Percentiles rank a stretch among this genome's conserved stretches.
phyloP scores from a whole-genome alignment of 2,329 filamentous ascomycete genomes.

The Apiospora aurea region DNA sequence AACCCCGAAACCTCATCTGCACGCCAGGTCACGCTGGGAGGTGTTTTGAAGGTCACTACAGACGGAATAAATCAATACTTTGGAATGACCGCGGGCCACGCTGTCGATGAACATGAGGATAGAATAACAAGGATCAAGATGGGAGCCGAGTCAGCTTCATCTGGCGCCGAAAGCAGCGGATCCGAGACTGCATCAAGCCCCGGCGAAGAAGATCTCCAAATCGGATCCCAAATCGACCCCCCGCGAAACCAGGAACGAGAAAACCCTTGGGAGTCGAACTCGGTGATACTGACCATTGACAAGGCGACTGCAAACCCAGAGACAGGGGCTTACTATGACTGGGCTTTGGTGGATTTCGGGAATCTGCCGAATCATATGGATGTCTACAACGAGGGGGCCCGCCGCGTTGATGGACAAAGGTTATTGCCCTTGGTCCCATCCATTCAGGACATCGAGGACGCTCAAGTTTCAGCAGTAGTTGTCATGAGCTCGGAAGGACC shows the following conservation, averaged over 20 bases:
- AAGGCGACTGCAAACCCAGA: neutral
- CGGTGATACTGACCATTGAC: neutral
- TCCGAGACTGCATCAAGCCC: no score
- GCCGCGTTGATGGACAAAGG: neutral
- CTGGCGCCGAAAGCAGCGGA: no score
- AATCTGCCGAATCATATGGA: neutral
- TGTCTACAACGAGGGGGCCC: neutral
- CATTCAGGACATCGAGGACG: neutral
- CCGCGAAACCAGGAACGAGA: neutral
- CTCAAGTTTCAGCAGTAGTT: neutral
- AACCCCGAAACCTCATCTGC: neutral
- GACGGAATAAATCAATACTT: neutral
- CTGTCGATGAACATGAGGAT: neutral
- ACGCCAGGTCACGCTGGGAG: neutral
- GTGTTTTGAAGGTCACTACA: neutral
- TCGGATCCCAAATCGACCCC: no score
- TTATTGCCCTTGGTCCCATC: neutral
- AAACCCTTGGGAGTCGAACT: neutral
- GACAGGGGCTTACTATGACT: neutral
- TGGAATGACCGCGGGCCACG: neutral
- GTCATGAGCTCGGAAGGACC: neutral
- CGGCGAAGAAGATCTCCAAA: neutral
- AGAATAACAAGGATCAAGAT: no score
- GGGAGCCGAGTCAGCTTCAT: neutral
- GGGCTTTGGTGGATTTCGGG: neutral